Evolutionary conservation across 139 green algal species (phyloP).

Genomic region (Zygnema circumcarinatum): DNA sequence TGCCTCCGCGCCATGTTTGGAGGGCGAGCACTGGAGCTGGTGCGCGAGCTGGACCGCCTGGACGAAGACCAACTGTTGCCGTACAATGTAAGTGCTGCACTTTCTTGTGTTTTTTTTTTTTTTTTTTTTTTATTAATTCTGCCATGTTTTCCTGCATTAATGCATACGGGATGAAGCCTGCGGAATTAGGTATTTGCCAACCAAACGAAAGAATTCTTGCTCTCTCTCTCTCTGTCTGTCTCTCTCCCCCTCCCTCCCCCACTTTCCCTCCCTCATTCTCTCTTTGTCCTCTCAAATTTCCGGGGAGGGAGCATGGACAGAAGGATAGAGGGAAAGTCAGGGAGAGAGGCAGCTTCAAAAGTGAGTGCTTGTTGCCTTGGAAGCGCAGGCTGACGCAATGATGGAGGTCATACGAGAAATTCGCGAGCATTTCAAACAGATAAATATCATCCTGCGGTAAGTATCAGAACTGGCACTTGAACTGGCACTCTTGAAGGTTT

Average conservation of each 20-base stretch:
- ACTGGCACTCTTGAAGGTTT: not conserved
- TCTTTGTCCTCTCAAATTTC: not conserved
- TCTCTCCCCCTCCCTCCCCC: no score
- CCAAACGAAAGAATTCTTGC: not conserved
- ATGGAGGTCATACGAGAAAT: conserved; percentile 10
- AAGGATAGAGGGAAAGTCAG: no score
- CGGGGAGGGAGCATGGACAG: no score
- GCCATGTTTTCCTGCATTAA: not conserved
- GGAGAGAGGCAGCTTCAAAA: no score
- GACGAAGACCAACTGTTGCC: conserved; percentile 26
- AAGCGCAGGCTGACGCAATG: conserved; percentile 15
- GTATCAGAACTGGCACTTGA: not conserved
- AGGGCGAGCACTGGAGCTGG: conserved; percentile 27
- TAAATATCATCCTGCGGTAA: conserved; percentile 16
- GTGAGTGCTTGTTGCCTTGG: not conserved
- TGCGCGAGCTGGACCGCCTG: conserved; percentile 12
- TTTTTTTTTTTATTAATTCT: not conserved
- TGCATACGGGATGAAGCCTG: not conserved
- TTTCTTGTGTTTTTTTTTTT: not conserved
- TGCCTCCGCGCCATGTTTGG: conserved; percentile 22
- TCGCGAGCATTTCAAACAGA: conserved; percentile 28
- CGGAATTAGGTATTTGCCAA: not conserved
- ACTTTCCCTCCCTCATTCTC: no score
- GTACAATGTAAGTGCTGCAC: conserved; percentile 26
- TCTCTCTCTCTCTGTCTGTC: no score